Conservation (phyloP, 75 land plant genomes). For the Selaginella moellendorffii region DNA sequence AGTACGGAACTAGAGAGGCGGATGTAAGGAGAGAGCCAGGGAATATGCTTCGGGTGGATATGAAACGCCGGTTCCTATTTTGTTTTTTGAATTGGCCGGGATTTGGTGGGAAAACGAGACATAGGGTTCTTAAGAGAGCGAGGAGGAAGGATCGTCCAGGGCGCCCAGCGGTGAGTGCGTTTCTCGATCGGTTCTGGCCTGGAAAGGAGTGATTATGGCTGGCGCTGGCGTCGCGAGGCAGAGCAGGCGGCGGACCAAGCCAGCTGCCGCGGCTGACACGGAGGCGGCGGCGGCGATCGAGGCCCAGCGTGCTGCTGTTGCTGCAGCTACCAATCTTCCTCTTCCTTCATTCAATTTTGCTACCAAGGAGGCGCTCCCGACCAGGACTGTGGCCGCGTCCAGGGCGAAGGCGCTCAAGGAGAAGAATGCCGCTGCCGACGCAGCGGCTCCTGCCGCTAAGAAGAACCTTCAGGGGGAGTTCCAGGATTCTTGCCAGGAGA, state of each 20-base stretch:
- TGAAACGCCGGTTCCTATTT: no score
- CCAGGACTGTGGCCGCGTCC: background rate
- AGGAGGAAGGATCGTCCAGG: no score
- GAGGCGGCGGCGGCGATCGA: background rate
- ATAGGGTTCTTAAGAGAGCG: no score
- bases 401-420: background rate
- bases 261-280: background rate
- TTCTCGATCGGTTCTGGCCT: background rate
- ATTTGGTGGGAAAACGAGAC: no score
- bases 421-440: background rate
- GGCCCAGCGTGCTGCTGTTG: background rate
- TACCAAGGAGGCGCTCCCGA: background rate
- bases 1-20: no score
- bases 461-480: background rate
- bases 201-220: background rate
- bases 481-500: background rate
- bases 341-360: background rate
- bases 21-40: no score
- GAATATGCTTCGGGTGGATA: no score
- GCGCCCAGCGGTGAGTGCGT: no score
- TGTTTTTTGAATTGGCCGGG: no score
- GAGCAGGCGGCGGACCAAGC: background rate
- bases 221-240: background rate
- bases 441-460: background rate
- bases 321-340: no score